Percentiles rank a stretch among this genome's conserved stretches.
Conservation (phyloP, 2,329 filamentous ascomycete genomes). For the Phialemonium atrogriseum region DNA sequence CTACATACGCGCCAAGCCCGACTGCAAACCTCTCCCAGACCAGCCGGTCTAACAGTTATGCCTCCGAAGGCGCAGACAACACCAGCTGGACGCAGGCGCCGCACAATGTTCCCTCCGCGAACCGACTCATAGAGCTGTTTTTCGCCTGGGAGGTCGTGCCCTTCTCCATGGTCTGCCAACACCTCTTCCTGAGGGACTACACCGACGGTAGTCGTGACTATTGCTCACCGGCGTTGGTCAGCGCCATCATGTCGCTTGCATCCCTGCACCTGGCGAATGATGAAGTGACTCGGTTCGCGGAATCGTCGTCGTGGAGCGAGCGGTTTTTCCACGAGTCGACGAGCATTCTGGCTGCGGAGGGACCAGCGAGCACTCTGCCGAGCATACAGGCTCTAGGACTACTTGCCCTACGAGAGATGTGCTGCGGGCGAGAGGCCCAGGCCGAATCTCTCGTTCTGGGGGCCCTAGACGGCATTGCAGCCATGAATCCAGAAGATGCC, state of each 20-base stretch:
- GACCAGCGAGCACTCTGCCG: neutral
- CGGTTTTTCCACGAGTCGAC: constrained; percentile 1
- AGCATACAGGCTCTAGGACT: constrained; percentile 2
- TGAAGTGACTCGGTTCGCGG: neutral
- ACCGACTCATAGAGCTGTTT: constrained; percentile 21
- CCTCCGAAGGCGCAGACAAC: neutral
- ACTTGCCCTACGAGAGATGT: constrained; percentile 1
- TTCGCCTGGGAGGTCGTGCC: constrained; percentile 43
- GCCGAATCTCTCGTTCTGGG: too few relatives aligned
- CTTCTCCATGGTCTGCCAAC: constrained; percentile 38
- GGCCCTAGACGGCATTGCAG: too few relatives aligned
- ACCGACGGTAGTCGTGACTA: constrained; percentile 31
- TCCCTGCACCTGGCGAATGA: constrained; percentile 1
- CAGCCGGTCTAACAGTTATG: too few relatives aligned
- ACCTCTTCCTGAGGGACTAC: constrained; percentile 38
- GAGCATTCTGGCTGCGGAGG: neutral
- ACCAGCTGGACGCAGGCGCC: neutral
- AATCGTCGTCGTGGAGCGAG: neutral
- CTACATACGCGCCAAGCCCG: neutral
- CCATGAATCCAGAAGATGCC: too few relatives aligned
- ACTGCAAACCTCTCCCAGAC: too few relatives aligned
- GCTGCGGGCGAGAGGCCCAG: constrained; percentile 1
- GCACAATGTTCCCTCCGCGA: neutral
- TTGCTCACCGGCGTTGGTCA: constrained; percentile 34
- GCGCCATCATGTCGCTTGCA: constrained; percentile 25